Conservation (phyloP, 306 rosid species). For the Aeschynomene evenia region DNA sequence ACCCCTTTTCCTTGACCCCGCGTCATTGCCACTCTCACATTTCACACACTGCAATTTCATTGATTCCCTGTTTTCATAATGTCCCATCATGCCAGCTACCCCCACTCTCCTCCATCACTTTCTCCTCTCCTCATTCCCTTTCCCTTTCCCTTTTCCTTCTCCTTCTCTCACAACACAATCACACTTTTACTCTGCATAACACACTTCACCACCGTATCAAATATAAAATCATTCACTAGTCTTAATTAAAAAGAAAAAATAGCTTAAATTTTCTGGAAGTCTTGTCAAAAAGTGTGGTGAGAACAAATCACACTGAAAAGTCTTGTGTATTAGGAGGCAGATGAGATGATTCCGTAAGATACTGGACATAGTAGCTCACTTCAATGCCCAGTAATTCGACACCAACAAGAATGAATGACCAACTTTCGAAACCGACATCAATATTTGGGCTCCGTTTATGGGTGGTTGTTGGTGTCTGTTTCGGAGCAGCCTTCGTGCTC, state of each 20-base stretch:
- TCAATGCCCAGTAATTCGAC: slow-evolving; percentile 42
- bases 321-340: no score
- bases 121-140: neutral
- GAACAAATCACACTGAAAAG: no score
- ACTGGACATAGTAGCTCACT: no score
- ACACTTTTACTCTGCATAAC: no score
- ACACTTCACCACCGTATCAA: no score
- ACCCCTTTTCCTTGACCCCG: neutral
- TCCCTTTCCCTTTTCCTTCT: neutral
- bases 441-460: slow-evolving; percentile 72
- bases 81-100: slow-evolving; percentile 62
- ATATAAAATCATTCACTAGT: no score
- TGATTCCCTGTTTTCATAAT: neutral
- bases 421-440: slow-evolving; percentile 71
- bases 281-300: no score
- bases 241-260: no score
- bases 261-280: no score
- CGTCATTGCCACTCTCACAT: slow-evolving; percentile 20
- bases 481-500: slow-evolving; percentile 73
- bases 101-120: slow-evolving; percentile 24
- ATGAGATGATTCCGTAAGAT: no score
- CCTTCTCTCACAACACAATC: neutral
- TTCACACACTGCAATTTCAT: neutral
- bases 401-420: slow-evolving; percentile 54
- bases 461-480: slow-evolving; percentile 69